Conservation (phyloP, 306 rosid species). For the Pterocarpus santalinus region DNA sequence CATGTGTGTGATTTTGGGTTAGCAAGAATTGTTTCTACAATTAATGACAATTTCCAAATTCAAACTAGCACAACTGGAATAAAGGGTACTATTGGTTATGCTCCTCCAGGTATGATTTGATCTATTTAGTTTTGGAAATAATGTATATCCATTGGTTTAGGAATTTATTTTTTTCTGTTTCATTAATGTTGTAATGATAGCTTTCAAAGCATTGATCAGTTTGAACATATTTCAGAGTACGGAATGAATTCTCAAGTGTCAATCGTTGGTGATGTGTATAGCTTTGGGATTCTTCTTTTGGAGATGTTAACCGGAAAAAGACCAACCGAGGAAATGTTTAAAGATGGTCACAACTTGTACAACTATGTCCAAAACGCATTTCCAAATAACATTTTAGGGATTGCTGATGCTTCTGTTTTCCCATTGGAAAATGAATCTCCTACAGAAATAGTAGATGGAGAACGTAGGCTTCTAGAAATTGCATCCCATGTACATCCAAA, state of each 20-base stretch:
- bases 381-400: neutral
- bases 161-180: too few relatives aligned
- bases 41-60: neutral
- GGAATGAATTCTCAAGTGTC: slow-evolving; percentile 21
- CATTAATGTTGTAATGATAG: neutral
- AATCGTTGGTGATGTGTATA: slow-evolving; percentile 23
- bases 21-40: neutral
- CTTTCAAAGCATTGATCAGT: neutral
- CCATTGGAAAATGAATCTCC: neutral
- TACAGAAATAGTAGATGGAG: neutral
- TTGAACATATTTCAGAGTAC: slow-evolving; percentile 30
- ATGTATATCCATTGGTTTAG: too few relatives aligned
- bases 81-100: too few relatives aligned
- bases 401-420: neutral
- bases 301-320: slow-evolving; percentile 24
- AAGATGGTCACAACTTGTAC: slow-evolving; percentile 16
- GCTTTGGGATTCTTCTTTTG: slow-evolving; percentile 11
- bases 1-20: slow-evolving; percentile 22
- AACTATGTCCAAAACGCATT: neutral
- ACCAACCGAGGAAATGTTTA: slow-evolving; percentile 33
- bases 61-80: neutral
- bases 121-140: too few relatives aligned
- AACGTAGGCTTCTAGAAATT: neutral
- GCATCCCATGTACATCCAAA: neutral
- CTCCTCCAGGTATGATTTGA: too few relatives aligned